Conservation (phyloP, 2,329 filamentous ascomycete species). For the Fusarium floridanum region DNA sequence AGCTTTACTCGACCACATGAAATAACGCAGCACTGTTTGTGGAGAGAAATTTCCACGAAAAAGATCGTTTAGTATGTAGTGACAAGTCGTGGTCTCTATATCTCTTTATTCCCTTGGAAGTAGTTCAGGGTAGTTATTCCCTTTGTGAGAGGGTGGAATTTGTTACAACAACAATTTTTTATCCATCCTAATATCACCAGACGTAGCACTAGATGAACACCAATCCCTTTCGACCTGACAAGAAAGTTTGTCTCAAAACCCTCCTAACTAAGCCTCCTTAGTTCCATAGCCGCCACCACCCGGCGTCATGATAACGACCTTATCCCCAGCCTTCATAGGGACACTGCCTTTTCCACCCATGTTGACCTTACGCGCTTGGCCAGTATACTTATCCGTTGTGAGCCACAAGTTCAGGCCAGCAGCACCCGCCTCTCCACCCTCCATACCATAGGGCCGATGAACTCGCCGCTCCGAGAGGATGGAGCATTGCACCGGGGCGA, state of each 20-base stretch:
- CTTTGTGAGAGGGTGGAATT: no score
- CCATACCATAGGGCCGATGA: neutral
- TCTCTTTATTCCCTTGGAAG: no score
- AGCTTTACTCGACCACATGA: no score
- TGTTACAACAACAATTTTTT: no score
- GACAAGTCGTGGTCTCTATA: no score
- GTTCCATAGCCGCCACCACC: neutral
- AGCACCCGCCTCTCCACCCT: neutral
- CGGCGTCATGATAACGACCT: neutral
- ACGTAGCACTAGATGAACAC: no score
- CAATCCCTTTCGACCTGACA: no score
- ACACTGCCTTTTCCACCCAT: neutral
- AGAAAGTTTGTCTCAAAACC: neutral
- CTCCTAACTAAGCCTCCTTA: neutral
- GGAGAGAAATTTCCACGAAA: no score
- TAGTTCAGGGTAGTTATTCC: no score
- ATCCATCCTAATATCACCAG: no score
- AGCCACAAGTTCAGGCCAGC: neutral
- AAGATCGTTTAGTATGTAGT: no score
- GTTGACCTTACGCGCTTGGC: neutral
- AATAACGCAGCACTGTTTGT: no score
- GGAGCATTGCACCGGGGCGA: neutral
- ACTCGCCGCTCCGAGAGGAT: neutral
- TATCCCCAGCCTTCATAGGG: neutral
- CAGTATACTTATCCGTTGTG: neutral